These are phyloP conservation scores for Carex kokanica DNA, from an alignment of 176 grass and related monocot genomes.

Conservation along the genomic window DNA sequence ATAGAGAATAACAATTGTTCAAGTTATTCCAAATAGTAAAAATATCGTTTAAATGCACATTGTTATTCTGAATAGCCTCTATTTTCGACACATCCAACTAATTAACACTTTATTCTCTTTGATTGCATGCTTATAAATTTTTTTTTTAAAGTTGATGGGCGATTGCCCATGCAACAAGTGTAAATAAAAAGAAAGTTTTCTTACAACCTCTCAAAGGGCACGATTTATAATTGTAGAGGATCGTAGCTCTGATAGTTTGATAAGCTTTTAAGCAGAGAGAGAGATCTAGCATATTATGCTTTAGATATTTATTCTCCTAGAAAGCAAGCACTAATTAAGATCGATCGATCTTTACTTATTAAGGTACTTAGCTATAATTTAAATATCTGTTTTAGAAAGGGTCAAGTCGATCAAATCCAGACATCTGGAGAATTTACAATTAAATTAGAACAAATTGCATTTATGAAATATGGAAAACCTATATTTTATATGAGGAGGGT, in stretches of 20 bases:
- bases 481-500: too few relatives aligned
- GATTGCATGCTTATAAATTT: too few relatives aligned
- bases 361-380: not conserved
- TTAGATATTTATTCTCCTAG: not conserved
- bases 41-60: too few relatives aligned
- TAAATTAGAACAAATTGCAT: not conserved
- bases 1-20: too few relatives aligned
- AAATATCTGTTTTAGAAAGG: not conserved
- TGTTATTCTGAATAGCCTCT: too few relatives aligned
- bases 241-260: not conserved
- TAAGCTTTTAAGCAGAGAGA: not conserved
- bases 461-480: not conserved
- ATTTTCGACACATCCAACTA: too few relatives aligned
- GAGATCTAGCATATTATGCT: not conserved
- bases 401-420: not conserved
- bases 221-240: not conserved
- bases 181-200: too few relatives aligned
- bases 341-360: not conserved
- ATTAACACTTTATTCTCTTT: not conserved
- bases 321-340: conserved; percentile 11
- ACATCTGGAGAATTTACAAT: not conserved
- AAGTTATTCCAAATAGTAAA: too few relatives aligned
- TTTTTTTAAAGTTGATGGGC: too few relatives aligned
- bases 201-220: too few relatives aligned
- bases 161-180: too few relatives aligned